Evolutionary conservation across 192 early-diverging fungal species (phyloP), one percentile per base, ranked within the genome.

Genomic region (Powellomyces hirtus): DNA sequence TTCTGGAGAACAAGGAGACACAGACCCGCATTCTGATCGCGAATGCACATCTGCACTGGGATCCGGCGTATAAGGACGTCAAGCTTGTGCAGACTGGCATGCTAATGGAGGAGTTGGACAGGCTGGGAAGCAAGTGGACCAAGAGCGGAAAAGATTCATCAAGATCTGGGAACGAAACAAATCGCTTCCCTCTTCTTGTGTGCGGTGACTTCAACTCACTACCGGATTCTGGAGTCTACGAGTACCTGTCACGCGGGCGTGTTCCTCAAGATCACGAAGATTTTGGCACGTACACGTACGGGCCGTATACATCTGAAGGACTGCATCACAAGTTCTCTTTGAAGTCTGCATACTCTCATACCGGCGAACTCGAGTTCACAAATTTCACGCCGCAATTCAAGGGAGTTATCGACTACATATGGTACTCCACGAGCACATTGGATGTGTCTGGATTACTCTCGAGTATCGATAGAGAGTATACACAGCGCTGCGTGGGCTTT

Each of bases 171-270:
- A 51, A 24, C 33, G n/a, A 24, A 0, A 58, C 68, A 18, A 56
- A 62, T n/a, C 59, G 42, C 22, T 45, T 79, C 4, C 76, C 83
- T 13, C 62, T 84, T 24, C 13, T 98, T n/a, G 79, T 97, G 20
- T 90, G 90, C 68, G 97, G 95, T 57, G 97, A 98, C 74, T 94
- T 95, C 74, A 98, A 98, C 77, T 95, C 94, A 31, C 80, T 86
- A 7, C 90, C 93, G 1, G 84, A 86, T 42, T 94, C 92, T 1
- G 95, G 97, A 13, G 92, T 98, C 4, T 93, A 92, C 70, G 94
- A 96, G 74, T 96, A 91, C 73, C 62, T 98, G 49, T 88, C 91
- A 51, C 77, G 84, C 24, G 94, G 93, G 24, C 75, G 75, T 0
- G 78, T 97, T 52, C 73, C 84, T 26, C 89, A 89, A 70, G 90